Evolutionary conservation across 140 eudicot genomes (phyloP).

Genomic region (Flaveria floridana): DNA sequence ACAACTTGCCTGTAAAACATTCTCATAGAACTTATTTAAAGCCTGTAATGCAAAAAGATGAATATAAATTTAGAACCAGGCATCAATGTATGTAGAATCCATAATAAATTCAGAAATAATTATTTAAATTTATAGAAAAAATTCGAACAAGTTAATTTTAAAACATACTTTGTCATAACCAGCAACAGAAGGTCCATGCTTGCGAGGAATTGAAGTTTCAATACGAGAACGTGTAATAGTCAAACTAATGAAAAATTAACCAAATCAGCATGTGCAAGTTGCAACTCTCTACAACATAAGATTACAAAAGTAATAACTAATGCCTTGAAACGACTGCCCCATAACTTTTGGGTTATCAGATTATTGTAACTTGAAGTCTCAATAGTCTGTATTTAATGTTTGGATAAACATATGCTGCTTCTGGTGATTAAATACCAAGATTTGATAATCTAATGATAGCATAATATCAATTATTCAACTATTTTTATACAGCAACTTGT

Average conservation of each 20-base stretch:
- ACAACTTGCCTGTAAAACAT: constrained; percentile 65
- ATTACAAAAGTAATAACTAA: neutral
- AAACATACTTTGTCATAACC: constrained; percentile 89
- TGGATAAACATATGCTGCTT: neutral
- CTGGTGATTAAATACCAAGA: neutral
- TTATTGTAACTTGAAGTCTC: constrained; percentile 11
- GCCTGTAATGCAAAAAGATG: constrained; percentile 52
- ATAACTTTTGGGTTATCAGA: neutral
- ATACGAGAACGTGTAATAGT: constrained; percentile 75
- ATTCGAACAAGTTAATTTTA: neutral
- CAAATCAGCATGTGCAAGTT: constrained; percentile 9
- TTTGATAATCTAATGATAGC: neutral
- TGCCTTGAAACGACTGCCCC: neutral
- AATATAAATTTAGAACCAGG: constrained; percentile 8
- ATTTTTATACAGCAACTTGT: neutral
- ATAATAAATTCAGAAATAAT: neutral
- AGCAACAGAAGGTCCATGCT: constrained; percentile 95
- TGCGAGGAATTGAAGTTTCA: constrained; percentile 92
- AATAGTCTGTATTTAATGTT: constrained; percentile 3
- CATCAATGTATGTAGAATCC: neutral
- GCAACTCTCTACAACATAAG: neutral
- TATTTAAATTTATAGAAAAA: neutral
- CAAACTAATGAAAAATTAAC: constrained; percentile 45
- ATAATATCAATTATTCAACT: neutral
- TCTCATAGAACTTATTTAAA: constrained; percentile 80